Conservation (phyloP, 2,329 filamentous ascomycete species). For the Hymenoscyphus salicellus region DNA sequence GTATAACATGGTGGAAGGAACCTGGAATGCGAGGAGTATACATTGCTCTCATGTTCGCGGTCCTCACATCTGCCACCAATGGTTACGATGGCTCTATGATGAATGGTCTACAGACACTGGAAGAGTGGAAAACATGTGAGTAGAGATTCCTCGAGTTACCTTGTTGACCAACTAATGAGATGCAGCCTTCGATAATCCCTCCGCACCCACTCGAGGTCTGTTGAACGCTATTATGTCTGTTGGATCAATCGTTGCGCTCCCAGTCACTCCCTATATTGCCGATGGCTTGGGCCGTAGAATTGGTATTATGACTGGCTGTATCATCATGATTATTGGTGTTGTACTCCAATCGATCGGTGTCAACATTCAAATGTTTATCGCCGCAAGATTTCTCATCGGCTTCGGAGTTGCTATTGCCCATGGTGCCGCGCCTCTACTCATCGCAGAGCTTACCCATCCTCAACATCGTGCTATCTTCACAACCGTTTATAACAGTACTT, state of each 20-base stretch:
- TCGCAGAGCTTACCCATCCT: conserved; percentile 47
- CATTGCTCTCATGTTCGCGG: conserved; percentile 42
- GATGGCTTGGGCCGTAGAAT: conserved; percentile 46
- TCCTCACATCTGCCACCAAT: conserved; percentile 47
- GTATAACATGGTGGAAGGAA: conserved; percentile 51
- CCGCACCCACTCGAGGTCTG: conserved; percentile 40
- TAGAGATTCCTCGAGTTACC: background rate
- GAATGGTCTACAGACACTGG: conserved; percentile 46
- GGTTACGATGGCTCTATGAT: conserved; percentile 45
- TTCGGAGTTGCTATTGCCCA: conserved; percentile 37
- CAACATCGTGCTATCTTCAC: conserved; percentile 48
- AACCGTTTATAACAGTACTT: conserved; percentile 46
- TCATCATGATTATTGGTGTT: conserved; percentile 46
- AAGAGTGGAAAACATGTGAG: conserved; percentile 49
- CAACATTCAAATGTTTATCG: conserved; percentile 45
- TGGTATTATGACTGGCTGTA: conserved; percentile 46
- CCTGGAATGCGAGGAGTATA: conserved; percentile 56
- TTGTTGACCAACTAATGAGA: conserved; percentile 24
- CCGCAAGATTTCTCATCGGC: conserved; percentile 39
- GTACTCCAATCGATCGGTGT: conserved; percentile 41
- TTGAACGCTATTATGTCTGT: conserved; percentile 49
- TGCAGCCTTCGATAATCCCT: conserved; percentile 36
- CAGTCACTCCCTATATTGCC: conserved; percentile 47
- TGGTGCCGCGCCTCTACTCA: conserved; percentile 36
- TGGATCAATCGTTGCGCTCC: conserved; percentile 46